These are phyloP conservation scores for Corchorus capsularis DNA, from an alignment of 345 rosid genomes.

Conservation along the genomic window DNA sequence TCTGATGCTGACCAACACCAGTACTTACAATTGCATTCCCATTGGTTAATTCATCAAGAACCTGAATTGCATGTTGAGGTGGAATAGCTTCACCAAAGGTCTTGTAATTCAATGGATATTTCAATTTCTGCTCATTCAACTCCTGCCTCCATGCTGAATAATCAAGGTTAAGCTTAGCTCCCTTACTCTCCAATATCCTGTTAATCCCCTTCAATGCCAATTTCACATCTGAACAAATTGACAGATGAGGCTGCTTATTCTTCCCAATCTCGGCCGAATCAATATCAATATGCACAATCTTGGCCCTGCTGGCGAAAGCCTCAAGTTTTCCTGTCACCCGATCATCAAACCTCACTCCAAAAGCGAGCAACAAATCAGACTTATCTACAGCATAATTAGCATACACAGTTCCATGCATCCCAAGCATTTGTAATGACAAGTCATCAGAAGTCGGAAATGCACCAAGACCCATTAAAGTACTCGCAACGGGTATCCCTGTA, in stretches of 20 bases:
- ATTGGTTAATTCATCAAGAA: slow-evolving; percentile 80
- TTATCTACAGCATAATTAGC: slow-evolving; percentile 92
- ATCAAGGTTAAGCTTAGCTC: slow-evolving; percentile 48
- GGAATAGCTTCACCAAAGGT: slow-evolving; percentile 90
- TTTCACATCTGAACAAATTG: slow-evolving; percentile 86
- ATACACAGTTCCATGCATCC: slow-evolving; percentile 96
- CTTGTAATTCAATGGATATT: slow-evolving; percentile 71
- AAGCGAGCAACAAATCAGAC: slow-evolving; percentile 83
- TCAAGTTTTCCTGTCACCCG: slow-evolving; percentile 96
- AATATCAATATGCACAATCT: slow-evolving; percentile 93
- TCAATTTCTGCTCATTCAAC: slow-evolving; percentile 65
- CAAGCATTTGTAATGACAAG: slow-evolving; percentile 85
- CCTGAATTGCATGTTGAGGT: slow-evolving; percentile 87
- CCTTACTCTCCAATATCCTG: slow-evolving; percentile 55
- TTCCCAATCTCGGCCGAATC: slow-evolving; percentile 97
- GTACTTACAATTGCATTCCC: slow-evolving; percentile 91
- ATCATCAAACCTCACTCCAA: slow-evolving; percentile 97
- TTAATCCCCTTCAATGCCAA: slow-evolving; percentile 79
- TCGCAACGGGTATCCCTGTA: slow-evolving; percentile 90
- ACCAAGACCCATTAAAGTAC: slow-evolving; percentile 98
- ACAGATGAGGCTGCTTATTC: slow-evolving; percentile 95
- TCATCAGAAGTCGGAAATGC: slow-evolving; percentile 62
- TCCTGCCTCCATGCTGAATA: slow-evolving; percentile 76
- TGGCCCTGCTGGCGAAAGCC: slow-evolving; percentile 91
- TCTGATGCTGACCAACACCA: slow-evolving; percentile 98